phyloP scores from a whole-genome alignment of 257 asterid species.

The Penstemon newberryi region DNA sequence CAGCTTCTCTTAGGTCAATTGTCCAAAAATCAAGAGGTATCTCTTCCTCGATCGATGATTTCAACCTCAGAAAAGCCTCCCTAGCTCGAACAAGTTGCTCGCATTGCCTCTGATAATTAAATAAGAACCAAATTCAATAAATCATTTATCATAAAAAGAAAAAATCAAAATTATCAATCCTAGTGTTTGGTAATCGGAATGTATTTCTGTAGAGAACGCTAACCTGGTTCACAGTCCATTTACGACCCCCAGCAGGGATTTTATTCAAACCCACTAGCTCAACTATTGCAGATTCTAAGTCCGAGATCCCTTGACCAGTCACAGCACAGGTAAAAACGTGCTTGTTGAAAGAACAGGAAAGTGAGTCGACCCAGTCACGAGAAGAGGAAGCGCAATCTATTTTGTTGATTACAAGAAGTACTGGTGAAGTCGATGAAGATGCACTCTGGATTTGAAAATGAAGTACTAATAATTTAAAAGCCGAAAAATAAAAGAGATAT shows the following conservation, averaged over 20 bases:
- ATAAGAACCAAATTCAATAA: not conserved
- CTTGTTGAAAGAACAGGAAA: conserved; percentile 46
- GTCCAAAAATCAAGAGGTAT: conserved; percentile 94
- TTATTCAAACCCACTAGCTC: conserved; percentile 72
- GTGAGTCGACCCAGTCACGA: conserved; percentile 47
- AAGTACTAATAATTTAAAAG: not conserved
- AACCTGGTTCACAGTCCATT: conserved; percentile 96
- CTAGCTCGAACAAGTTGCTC: conserved; percentile 85
- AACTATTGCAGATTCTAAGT: conserved; percentile 69
- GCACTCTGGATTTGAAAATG: conserved; percentile 48
- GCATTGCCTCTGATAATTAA: conserved; percentile 66
- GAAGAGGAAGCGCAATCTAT: conserved; percentile 67
- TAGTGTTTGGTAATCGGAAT: not conserved
- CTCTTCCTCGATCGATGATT: conserved; percentile 70
- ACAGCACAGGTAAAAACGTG: conserved; percentile 75
- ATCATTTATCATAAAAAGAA: too few relatives aligned
- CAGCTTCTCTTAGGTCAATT: conserved; percentile 89
- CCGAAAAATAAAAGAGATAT: not conserved
- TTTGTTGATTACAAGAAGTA: conserved; percentile 82
- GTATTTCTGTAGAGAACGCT: conserved; percentile 16
- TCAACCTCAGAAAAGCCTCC: conserved; percentile 71
- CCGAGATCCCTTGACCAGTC: conserved; percentile 80
- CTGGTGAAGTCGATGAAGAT: conserved; percentile 59
- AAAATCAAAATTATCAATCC: too few relatives aligned
- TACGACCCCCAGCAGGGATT: conserved; percentile 73